Conservation (phyloP, 352 stramenopile genomes). For the Blastocystis sp. region DNA sequence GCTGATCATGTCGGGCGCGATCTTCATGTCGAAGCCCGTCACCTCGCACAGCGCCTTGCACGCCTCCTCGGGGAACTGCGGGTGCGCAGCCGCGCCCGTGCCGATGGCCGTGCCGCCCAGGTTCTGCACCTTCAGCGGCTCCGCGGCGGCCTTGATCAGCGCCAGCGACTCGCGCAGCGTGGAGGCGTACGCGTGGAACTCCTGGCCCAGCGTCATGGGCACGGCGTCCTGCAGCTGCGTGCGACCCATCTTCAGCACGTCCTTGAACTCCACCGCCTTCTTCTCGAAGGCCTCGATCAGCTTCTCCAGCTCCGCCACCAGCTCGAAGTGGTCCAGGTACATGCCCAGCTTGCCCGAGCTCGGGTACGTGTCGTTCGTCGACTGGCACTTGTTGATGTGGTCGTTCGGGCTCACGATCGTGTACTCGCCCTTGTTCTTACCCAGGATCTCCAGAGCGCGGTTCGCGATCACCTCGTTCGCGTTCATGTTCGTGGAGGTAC, state of each 20-base stretch:
- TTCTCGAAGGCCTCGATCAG: too few relatives aligned
- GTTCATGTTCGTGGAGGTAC: too few relatives aligned
- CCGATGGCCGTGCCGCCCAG: conserved; percentile 76
- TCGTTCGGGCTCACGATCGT: conserved; percentile 74
- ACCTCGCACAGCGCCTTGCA: conserved; percentile 53
- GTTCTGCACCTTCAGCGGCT: conserved; percentile 74
- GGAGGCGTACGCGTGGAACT: too few relatives aligned
- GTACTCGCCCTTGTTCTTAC: too few relatives aligned
- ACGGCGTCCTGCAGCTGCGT: conserved; percentile 76
- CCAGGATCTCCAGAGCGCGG: too few relatives aligned
- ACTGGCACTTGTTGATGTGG: conserved; percentile 78
- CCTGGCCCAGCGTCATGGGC: conserved; percentile 71
- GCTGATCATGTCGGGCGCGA: conserved; percentile 31
- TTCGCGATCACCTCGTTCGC: too few relatives aligned
- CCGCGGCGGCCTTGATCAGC: conserved; percentile 73
- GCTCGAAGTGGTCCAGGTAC: not conserved
- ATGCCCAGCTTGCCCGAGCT: conserved; percentile 75
- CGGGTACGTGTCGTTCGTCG: conserved; percentile 77
- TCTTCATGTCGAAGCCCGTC: conserved; percentile 57
- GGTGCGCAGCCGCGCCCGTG: conserved; percentile 72
- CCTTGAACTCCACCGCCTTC: conserved; percentile 69
- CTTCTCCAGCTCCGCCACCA: too few relatives aligned
- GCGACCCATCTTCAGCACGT: conserved; percentile 76
- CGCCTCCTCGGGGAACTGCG: conserved; percentile 3
- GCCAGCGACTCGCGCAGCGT: conserved; percentile 75